Base-by-base conservation (phyloP, 1,139 yeast genomes). In the Sugiyamaella neomexicana region DNA sequence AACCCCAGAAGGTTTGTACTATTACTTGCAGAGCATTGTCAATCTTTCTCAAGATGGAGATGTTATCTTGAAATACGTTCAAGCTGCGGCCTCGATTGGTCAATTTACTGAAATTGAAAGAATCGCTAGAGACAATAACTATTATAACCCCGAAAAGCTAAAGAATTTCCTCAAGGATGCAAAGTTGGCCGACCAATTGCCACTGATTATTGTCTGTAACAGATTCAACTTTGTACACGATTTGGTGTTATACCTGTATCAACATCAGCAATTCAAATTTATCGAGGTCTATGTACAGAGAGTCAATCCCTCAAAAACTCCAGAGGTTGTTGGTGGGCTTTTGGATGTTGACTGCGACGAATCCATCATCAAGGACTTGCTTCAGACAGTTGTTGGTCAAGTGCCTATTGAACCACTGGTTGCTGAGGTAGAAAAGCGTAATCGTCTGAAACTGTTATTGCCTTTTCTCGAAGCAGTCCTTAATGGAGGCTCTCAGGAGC, bases 281-380 rank as follows among this genome's bases (percentile, higher is more conserved):
- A 93, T 93, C 72, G 98, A 93, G 74, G 96, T 93, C 51, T 93
- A 93, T 67, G 99, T 95, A 55, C 98, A 93, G 76, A 95, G 90
- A 68, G 98, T 93, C 52, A 95, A 93, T 73, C 97, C 99, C 49
- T 77, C 93, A 3, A 88, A 89, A 69, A 89, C 99, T 27, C 96
- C 99, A 16, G 96, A 91, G 73, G 99, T 95, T 60, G 80, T 93
- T 69, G 99, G 97, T 58, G 99, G 96, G 46, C 80, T 93, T 68
- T 78, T 93, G 64, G 99, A 93, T 71, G 98, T 93, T 64, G 99
- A 93, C 72, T 90, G 98, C 75, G 99, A 93, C 63, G 99, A 95
- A 72, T 74, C 76, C 54, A 86, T 90, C 62, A 89, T 95, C 70
- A 87, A 89, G 75, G 80, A 82, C 53, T 78, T 93, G 68, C 80